phyloP scores from a whole-genome alignment of 2,329 filamentous ascomycete species.

The Keithomyces neogunnii region DNA sequence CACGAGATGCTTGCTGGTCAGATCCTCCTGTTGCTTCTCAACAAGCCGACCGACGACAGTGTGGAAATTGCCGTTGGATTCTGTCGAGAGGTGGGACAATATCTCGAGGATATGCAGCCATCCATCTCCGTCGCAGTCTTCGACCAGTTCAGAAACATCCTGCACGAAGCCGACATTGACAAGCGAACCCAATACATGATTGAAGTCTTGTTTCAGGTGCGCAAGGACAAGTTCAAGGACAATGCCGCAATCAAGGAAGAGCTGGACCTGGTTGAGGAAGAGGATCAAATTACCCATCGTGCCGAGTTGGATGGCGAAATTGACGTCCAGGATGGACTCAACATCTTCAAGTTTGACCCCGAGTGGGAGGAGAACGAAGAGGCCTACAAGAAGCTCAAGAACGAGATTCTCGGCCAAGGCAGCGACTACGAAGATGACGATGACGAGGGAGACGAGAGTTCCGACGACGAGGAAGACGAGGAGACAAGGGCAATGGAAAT shows the following conservation, averaged over 20 bases:
- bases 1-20: slow-evolving; percentile 91
- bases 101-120: slow-evolving; percentile 90
- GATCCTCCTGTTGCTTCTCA: slow-evolving; percentile 81
- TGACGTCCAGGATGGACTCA: slow-evolving; percentile 77
- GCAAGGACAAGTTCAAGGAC: slow-evolving; percentile 95
- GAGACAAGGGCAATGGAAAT: slow-evolving; percentile 85
- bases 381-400: slow-evolving; percentile 81
- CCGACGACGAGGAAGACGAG: slow-evolving; percentile 66
- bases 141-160: slow-evolving; percentile 88
- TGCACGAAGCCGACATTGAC: slow-evolving; percentile 95
- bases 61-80: slow-evolving; percentile 95
- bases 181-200: slow-evolving; percentile 99
- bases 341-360: slow-evolving; percentile 90
- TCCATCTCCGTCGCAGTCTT: slow-evolving; percentile 85
- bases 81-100: slow-evolving; percentile 86
- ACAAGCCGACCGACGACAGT: slow-evolving; percentile 94
- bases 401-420: slow-evolving; percentile 89
- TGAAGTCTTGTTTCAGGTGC: slow-evolving; percentile 91
- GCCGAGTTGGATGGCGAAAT: slow-evolving; percentile 76
- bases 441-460: slow-evolving; percentile 52
- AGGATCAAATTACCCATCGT: slow-evolving; percentile 93
- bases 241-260: slow-evolving; percentile 87
- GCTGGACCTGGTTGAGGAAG: slow-evolving; percentile 90
- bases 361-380: slow-evolving; percentile 88
- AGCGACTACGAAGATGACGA: slow-evolving; percentile 68